Evolutionary conservation across 495 filamentous ascomycete species (phyloP), one percentile per base, ranked within the genome.

Genomic region (Talaromyces wortmannii): DNA sequence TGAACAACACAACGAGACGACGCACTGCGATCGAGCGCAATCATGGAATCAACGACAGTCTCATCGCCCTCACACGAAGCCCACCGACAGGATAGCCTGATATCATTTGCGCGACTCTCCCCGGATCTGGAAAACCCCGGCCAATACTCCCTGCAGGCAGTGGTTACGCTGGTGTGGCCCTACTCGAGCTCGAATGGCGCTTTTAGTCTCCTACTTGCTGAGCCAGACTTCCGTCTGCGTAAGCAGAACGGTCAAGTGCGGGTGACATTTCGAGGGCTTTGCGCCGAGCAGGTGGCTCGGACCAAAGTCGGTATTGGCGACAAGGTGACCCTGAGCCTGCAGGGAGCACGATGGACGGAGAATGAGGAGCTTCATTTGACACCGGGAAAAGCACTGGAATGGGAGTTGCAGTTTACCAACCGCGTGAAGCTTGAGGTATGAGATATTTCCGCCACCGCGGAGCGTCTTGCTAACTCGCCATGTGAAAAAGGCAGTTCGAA

Each of bases 81-180:
- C 50, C 61, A 50, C 50, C 54, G 62, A 58, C 61, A 50, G 40
- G 62, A 62, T 58, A 63, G 53, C 16, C 72, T 68, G 30, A 75
- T 84, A 48, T 75, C 87, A 18, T 91, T 95, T 61, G 81, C 89
- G 31, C 73, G 86, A 60, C 78, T 94, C 50, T 68, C 72, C 8
- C 89, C 90, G n/a, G 61, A 65, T 29, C 64, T 76, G 50, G 60
- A 72, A 40, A 36, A 63, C 23, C 44, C 58, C 5, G 59, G 66
- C 8, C 52, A 59, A 6, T 67, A 63, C 47, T 71, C 69, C n/a
- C 72, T 91, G 30, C 68, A 73, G 50, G 91, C 85, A 12, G 76
- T 90, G 2, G 84, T 96, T 33, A 89, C 88, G 5, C 83, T 98
- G 15, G 82, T 91, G 46, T 97, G 94, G 92, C 94, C 94, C 0